Base-by-base conservation (phyloP, 208 protist genomes). In the Trichomonas vaginalis region DNA sequence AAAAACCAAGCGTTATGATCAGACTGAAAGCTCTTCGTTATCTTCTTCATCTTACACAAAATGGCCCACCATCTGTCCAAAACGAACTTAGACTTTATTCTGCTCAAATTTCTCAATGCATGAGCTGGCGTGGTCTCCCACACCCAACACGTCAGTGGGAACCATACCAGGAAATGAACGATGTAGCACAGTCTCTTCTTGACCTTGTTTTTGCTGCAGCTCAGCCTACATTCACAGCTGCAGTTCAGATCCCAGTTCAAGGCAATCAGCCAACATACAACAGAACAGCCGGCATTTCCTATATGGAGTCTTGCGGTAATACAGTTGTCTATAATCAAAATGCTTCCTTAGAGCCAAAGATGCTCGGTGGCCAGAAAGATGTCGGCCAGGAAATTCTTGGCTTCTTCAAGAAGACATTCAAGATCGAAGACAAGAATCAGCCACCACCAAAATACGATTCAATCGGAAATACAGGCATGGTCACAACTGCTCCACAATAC, bases 131-230 rank as follows among this genome's bases (percentile, higher is more conserved):
- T 17, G 82, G 82, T 8, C 82, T 32, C 3, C 82, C 82, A 48
- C 40, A 88, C 37, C 82, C 82, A 47, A 45, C 40, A 47, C 82
- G 82, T 23, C n/a, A 40, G 8, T 88, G 17, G 14, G 82, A 88
- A 23, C 82, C 82, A n/a, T 88, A 88, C 37, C 82, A 88, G 37
- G 82, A 88, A 88, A 88, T 88, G 82, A 45, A 88, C 23, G 82
- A 88, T 32, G 82, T 47, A 10, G 82, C 82, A 10, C 82, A 88
- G 48, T 88, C 82, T 23, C 82, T 88, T 47, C 40, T 88, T 17
- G 82, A 88, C 37, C 35, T 88, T 14, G 40, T 47, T 47, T 88
- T 88, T 42, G 17, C 82, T 0, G 14, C 35, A 10, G 82, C 82
- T 0, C 23, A n/a, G 17, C 17, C 82, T 32, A 48, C 82, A 47